These are phyloP conservation scores for Sapria himalayana DNA, from an alignment of 345 rosid genomes.

Conservation along the genomic window DNA sequence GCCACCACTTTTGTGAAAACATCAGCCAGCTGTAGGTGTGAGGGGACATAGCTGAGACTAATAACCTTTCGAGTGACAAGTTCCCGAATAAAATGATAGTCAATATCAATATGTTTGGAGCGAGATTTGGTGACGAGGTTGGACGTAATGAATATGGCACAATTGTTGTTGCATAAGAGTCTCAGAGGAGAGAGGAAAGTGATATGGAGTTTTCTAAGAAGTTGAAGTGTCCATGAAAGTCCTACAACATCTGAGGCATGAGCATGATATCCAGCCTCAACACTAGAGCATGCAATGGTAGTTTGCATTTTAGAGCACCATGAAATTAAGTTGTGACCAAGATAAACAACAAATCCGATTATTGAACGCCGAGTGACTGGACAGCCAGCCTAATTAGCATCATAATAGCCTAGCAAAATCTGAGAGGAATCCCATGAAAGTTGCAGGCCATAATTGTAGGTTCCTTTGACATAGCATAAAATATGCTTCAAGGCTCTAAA, in stretches of 20 bases:
- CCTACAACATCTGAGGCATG: background rate
- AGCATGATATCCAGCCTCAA: background rate
- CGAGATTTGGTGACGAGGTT: background rate
- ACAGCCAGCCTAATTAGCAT: background rate
- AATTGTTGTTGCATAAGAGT: background rate
- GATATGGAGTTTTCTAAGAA: background rate
- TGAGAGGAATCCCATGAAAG: background rate
- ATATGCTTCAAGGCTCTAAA: background rate
- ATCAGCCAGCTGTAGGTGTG: background rate
- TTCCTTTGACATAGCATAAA: background rate
- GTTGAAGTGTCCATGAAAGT: background rate
- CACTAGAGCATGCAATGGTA: background rate
- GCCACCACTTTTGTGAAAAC: background rate
- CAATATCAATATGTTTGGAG: background rate
- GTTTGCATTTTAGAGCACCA: background rate
- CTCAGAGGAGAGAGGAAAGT: background rate
- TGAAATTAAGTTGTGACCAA: background rate
- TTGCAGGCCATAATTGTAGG: background rate
- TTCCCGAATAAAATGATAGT: constrained; percentile 1
- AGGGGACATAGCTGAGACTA: background rate
- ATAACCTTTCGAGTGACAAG: background rate
- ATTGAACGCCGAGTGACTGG: background rate
- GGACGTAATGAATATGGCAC: background rate
- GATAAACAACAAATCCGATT: background rate
- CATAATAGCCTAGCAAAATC: background rate